Evolutionary conservation across 495 filamentous ascomycete genomes (phyloP), one percentile per base, ranked within the genome.

Genomic region (Massariosphaeria phaeospora): DNA sequence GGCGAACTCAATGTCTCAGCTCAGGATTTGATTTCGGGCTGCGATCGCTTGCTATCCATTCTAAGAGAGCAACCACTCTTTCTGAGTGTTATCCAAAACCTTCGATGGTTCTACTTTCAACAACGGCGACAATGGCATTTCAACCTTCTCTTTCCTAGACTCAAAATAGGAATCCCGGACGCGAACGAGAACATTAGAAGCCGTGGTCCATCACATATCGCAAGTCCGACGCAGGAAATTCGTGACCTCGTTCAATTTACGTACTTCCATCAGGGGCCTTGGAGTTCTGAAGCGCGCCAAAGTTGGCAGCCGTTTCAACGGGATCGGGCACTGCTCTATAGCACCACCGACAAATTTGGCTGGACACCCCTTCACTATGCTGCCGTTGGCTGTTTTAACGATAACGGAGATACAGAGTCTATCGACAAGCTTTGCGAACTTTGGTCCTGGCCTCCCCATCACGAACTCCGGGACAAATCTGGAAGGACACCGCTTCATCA

Each of bases 291-390:
- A 11, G 20, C 21, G 21, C 25, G 11, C 17, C 25, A 18, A 30
- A 30, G 18, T 7, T 11, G 36, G 36, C 36, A 30, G 21, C 41
- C 41, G 4, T 26, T 45, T 8, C 4, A 8, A 10, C 12, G 17
- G 13, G n/a, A 48, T 13, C 5, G 13, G 15, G 13, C 30, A 18
- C 5, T 9, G 10, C 17, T 45, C 9, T 10, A 11, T 11, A 18
- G 4, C 4, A 34, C 4, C 4, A 4, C 24, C 6, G 44, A 48
- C 23, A 48, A 31, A 30, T 48, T 48, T 48, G 44, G 44, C 34
- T 48, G 44, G 44, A 11, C 7, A 7, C 44, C 44, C 9, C 27
- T 48, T 33, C 44, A 48, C 24, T 48, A 48, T 48, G 44, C 27
- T 13, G 24, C 27, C 4, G 44, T 34, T 5, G 44, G 24, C 20